Evolutionary conservation across 257 asterid genomes (phyloP).

Genomic region (Jaltomata sinuosa): DNA sequence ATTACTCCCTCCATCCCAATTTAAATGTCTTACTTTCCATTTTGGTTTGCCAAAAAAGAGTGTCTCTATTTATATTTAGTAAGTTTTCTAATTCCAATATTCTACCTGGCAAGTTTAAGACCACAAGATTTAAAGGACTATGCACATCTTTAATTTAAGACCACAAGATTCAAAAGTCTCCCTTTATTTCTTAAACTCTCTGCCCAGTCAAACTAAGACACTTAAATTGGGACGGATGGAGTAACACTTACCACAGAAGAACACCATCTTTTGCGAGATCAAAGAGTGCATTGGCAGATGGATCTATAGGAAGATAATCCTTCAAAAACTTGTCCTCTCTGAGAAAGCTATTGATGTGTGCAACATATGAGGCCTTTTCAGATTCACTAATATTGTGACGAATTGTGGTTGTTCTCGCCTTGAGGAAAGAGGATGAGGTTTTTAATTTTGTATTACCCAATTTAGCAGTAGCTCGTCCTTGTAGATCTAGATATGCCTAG

Average conservation of each 20-base stretch:
- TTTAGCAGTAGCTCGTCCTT: slow-evolving; percentile 36
- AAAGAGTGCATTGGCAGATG: slow-evolving; percentile 60
- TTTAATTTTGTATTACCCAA: slow-evolving; percentile 25
- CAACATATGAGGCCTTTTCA: slow-evolving; percentile 64
- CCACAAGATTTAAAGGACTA: neutral
- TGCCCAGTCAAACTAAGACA: neutral
- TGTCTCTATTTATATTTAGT: neutral
- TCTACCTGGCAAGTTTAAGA: neutral
- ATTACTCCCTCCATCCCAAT: neutral
- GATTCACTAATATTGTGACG: slow-evolving; percentile 87
- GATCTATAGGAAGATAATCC: slow-evolving; percentile 82
- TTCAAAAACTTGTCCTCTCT: slow-evolving; percentile 56
- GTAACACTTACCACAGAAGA: slow-evolving; percentile 56
- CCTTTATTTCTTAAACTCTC: neutral
- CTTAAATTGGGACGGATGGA: neutral
- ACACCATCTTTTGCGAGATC: slow-evolving; percentile 91
- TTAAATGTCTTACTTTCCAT: neutral
- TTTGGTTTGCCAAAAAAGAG: neutral
- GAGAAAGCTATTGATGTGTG: slow-evolving; percentile 77
- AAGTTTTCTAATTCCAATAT: neutral
- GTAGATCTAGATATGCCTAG: slow-evolving; percentile 48
- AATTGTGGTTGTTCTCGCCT: slow-evolving; percentile 70
- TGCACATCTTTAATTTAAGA: neutral
- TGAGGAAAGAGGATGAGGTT: slow-evolving; percentile 69
- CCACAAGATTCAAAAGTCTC: neutral